phyloP scores from a whole-genome alignment of 2,329 filamentous ascomycete genomes.

The Sporothrix mexicana region DNA sequence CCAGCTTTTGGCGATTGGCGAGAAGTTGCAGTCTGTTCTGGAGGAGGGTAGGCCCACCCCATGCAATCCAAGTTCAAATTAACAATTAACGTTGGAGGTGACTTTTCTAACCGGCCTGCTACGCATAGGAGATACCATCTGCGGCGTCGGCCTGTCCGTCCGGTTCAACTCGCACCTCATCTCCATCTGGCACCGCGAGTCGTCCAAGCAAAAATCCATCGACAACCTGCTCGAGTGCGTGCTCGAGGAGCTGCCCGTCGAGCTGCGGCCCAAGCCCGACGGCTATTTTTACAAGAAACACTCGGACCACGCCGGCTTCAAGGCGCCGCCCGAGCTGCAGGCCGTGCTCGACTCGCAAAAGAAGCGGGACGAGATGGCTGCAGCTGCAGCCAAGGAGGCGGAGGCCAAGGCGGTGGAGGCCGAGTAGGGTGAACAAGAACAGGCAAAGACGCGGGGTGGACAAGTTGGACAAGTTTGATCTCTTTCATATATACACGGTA shows the following conservation, averaged over 20 bases:
- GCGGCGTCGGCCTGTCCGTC: slow-evolving; percentile 84
- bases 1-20: slow-evolving; percentile 81
- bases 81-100: too few species aligned
- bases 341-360: slow-evolving; percentile 63
- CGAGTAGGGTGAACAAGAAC: not conserved
- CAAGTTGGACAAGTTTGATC: too few species aligned
- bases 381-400: slow-evolving; percentile 34
- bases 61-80: too few species aligned
- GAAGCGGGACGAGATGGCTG: slow-evolving; percentile 49
- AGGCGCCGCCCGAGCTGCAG: slow-evolving; percentile 65
- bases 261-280: slow-evolving; percentile 73
- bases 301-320: slow-evolving; percentile 83
- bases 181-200: slow-evolving; percentile 91
- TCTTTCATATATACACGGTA: too few species aligned
- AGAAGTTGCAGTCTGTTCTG: slow-evolving; percentile 75
- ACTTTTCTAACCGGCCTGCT: not conserved
- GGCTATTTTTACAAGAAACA: slow-evolving; percentile 90
- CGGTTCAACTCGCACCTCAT: slow-evolving; percentile 89
- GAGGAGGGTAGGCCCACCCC: too few species aligned
- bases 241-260: slow-evolving; percentile 72
- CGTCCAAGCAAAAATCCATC: slow-evolving; percentile 77
- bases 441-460: not conserved
- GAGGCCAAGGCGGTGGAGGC: slow-evolving; percentile 13
- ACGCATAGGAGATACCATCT: slow-evolving; percentile 76
- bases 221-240: slow-evolving; percentile 75